Evolutionary conservation across 495 filamentous ascomycete genomes (phyloP).

Genomic region (Aspergillus homomorphus): DNA sequence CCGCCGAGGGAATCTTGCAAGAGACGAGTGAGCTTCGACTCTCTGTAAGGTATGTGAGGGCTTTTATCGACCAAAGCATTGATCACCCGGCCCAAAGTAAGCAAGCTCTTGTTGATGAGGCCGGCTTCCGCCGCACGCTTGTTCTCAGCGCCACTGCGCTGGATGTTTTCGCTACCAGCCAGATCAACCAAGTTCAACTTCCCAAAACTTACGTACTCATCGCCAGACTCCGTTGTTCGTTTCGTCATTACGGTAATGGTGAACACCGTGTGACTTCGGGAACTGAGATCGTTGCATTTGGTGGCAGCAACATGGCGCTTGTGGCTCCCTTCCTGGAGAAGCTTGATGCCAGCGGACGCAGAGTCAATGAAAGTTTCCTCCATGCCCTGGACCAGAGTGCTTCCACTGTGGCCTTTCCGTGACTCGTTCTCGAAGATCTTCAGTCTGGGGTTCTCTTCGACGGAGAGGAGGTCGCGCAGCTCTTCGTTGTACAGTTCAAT

Average conservation of each 20-base stretch:
- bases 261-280: conserved; percentile 93
- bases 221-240: conserved; percentile 71
- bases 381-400: conserved; percentile 93
- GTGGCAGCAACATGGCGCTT: conserved; percentile 95
- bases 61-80: conserved; percentile 93
- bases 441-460: conserved; percentile 77
- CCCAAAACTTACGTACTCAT: conserved; percentile 88
- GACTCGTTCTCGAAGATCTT: conserved; percentile 94
- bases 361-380: conserved; percentile 89
- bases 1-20: conserved; percentile 96
- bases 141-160: conserved; percentile 93
- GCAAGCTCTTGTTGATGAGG: conserved; percentile 94
- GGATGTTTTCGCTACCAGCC: conserved; percentile 96
- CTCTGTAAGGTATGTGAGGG: conserved; percentile 89
- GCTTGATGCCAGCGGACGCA: conserved; percentile 77
- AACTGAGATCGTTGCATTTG: conserved; percentile 97
- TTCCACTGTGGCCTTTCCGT: conserved; percentile 66
- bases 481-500: conserved; percentile 99
- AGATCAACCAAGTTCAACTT: conserved; percentile 96
- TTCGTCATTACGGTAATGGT: conserved; percentile 90
- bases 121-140: conserved; percentile 95
- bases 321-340: conserved; percentile 86
- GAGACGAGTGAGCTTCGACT: conserved; percentile 92
- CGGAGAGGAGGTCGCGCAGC: conserved; percentile 78
- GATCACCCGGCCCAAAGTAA: conserved; percentile 94